Evolutionary conservation across 371 early-diverging fungal species (phyloP).

Genomic region (Amoeboaphelidium protococcarum): DNA sequence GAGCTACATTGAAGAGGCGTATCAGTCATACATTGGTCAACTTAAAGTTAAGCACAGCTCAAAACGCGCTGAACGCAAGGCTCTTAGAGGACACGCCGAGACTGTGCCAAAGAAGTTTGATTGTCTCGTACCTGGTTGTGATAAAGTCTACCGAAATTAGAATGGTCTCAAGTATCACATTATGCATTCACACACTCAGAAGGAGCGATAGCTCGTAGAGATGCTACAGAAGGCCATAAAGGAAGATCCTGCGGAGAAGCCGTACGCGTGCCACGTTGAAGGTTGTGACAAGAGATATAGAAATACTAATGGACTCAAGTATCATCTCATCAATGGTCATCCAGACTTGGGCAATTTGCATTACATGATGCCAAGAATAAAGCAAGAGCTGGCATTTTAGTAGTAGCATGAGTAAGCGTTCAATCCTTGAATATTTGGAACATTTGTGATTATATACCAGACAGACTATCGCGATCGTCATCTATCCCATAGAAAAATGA

Average conservation of each 20-base stretch:
- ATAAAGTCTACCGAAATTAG: slow-evolving; percentile 82
- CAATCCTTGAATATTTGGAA: too few relatives aligned
- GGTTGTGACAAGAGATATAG: slow-evolving; percentile 84
- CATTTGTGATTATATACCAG: too few relatives aligned
- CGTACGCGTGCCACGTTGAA: slow-evolving; percentile 53
- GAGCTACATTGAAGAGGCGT: background rate
- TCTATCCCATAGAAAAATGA: too few relatives aligned
- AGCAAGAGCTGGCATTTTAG: too few relatives aligned
- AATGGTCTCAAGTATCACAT: slow-evolving; percentile 92
- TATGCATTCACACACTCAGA: slow-evolving; percentile 38
- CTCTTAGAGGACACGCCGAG: too few relatives aligned
- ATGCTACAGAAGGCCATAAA: background rate
- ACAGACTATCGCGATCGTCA: too few relatives aligned
- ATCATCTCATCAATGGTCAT: slow-evolving; percentile 70
- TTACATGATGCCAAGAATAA: too few relatives aligned
- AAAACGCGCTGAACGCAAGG: background rate
- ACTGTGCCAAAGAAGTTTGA: slow-evolving; percentile 51
- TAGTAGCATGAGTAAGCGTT: too few relatives aligned
- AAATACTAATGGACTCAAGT: slow-evolving; percentile 89
- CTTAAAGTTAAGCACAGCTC: background rate
- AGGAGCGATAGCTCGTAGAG: background rate
- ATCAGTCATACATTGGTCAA: background rate
- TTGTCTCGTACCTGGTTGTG: slow-evolving; percentile 59
- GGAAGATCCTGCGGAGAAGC: slow-evolving; percentile 19
- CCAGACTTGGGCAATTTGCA: slow-evolving; percentile 9